phyloP scores from a whole-genome alignment of 495 filamentous ascomycete species.

The Hypoxylon fragiforme region DNA sequence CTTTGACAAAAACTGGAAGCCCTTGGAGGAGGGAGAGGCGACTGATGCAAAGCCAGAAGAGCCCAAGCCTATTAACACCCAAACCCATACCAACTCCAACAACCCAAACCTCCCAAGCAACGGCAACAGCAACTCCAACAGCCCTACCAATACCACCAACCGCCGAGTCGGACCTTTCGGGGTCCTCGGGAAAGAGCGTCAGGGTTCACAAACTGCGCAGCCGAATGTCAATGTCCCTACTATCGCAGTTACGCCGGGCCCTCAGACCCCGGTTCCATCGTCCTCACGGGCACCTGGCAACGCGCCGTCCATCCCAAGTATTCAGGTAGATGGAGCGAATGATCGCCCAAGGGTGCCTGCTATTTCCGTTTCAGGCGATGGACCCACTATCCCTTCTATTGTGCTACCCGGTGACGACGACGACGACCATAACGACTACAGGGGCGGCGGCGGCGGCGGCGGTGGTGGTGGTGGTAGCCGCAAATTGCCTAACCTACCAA shows the following conservation, averaged over 20 bases:
- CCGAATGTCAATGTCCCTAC: slow-evolving; percentile 56
- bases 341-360: slow-evolving; percentile 34
- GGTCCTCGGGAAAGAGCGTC: slow-evolving; percentile 36
- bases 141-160: not conserved
- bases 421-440: slow-evolving; percentile 10
- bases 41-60: slow-evolving; percentile 58
- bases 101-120: slow-evolving; percentile 10
- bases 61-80: slow-evolving; percentile 34
- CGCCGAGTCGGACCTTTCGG: slow-evolving; percentile 36
- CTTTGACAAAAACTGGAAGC: slow-evolving; percentile 82
- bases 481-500: slow-evolving; percentile 46
- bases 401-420: slow-evolving; percentile 46
- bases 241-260: slow-evolving; percentile 61
- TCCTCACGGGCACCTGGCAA: slow-evolving; percentile 32
- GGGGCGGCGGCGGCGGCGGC: slow-evolving; percentile 12
- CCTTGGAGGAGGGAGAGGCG: slow-evolving; percentile 55
- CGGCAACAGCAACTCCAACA: slow-evolving; percentile 23
- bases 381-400: slow-evolving; percentile 46
- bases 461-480: not conserved
- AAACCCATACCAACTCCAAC: slow-evolving; percentile 17
- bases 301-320: slow-evolving; percentile 42
- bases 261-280: slow-evolving; percentile 38
- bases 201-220: slow-evolving; percentile 33
- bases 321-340: slow-evolving; percentile 46
- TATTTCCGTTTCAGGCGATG: slow-evolving; percentile 33